Base-by-base conservation (phyloP, 169 alveolate species). In the Plasmodium vinckei region DNA sequence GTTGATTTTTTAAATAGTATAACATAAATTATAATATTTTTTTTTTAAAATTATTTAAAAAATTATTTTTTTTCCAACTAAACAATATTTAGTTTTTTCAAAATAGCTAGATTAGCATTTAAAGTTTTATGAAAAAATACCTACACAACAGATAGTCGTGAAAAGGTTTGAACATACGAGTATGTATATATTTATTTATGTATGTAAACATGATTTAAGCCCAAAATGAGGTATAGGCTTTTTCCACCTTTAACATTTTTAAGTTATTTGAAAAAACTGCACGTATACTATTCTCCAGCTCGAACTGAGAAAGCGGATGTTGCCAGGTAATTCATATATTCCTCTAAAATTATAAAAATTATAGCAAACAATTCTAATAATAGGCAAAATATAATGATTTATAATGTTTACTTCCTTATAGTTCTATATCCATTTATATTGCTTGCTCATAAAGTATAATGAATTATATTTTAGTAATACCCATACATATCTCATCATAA, bases 291-390 rank as follows among this genome's bases (percentile, higher is more conserved):
- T 65, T 79, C 89, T 23, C 89, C 89, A 17, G 57, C 33, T 15
- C 39, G 89, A 79, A 65, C 15, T 39, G 89, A 79, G 33, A 79
- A 79, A 59, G 79, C 89, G 56, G 89, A 79, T 19, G 89, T 79
- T 23, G 89, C 89, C 21, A 79, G 89, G 89, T 79, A 75, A 47
- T 21, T 1, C 2, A 13, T 54, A 33, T 57, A 6, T 15, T 12
- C 7, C 3, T 9, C 21, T 12, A 19, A 42, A 71, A 51, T 23
- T 15, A 17, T 39, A 71, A 46, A 17, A 44, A 39, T 69, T 69
- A 1, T 0, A 69, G 46, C 12, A 42, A 19, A 54, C 10, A 59
- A 5, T 15, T 1, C 25, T 39, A 13, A n/a, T 53, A 53, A 53
- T 39, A 72, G 54, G 23, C 5, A 51, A 15, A 15, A 51, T 15